Conservation (phyloP, 495 filamentous ascomycete genomes). For the Penicillium alfredii region DNA sequence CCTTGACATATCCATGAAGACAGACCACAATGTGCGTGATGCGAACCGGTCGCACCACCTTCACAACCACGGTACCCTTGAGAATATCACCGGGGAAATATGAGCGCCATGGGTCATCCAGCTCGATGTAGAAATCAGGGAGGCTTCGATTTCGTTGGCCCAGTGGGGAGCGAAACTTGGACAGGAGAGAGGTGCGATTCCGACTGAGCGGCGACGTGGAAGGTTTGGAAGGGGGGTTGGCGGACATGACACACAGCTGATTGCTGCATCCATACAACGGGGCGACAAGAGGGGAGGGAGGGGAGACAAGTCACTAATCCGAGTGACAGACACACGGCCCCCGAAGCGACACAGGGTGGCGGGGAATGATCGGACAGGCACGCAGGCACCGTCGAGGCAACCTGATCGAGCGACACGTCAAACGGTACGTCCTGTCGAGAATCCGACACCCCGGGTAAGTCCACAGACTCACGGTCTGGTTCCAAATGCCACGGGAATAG, state of each 20-base stretch:
- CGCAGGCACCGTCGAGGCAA: conserved; percentile 8
- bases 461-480: conserved; percentile 9
- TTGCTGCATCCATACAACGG: conserved; percentile 39
- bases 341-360: too few relatives aligned
- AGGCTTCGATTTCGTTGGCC: conserved; percentile 63
- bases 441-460: conserved; percentile 7
- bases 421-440: conserved; percentile 6
- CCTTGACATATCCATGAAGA: conserved; percentile 83
- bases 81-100: conserved; percentile 66
- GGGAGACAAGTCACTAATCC: too few relatives aligned
- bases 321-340: too few relatives aligned
- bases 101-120: conserved; percentile 82
- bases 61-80: conserved; percentile 72
- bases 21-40: conserved; percentile 87
- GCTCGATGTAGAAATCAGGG: conserved; percentile 68
- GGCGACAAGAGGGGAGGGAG: conserved; percentile 10
- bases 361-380: background rate
- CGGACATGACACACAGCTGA: conserved; percentile 43
- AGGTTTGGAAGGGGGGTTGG: conserved; percentile 32
- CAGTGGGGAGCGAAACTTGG: conserved; percentile 57
- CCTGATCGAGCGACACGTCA: conserved; percentile 13
- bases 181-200: conserved; percentile 49
- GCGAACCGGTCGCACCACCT: conserved; percentile 71
- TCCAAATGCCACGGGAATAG: conserved; percentile 20
- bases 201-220: conserved; percentile 37